phyloP scores from a whole-genome alignment of 2,329 filamentous ascomycete genomes.

The Talaromyces atroroseus region DNA sequence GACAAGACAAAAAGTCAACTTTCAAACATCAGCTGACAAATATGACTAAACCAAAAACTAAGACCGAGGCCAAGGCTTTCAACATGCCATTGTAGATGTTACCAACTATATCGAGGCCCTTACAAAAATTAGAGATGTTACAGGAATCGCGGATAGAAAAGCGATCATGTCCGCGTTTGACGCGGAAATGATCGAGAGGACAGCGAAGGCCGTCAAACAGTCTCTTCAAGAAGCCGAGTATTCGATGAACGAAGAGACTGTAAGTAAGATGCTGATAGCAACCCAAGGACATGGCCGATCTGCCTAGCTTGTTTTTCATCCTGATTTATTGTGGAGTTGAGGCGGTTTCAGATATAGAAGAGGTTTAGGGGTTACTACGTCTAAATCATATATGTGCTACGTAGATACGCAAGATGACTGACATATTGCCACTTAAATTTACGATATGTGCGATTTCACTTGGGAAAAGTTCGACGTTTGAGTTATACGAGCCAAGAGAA shows the following conservation, averaged over 20 bases:
- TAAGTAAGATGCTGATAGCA: constrained; percentile 9
- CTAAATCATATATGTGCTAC: too few species aligned
- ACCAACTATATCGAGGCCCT: constrained; percentile 8
- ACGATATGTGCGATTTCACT: too few species aligned
- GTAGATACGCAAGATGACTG: too few species aligned
- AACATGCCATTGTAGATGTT: constrained; percentile 10
- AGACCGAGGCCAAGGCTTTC: constrained; percentile 10
- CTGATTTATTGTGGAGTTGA: neutral
- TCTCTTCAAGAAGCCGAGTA: constrained; percentile 10
- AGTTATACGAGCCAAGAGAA: too few species aligned
- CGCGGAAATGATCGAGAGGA: constrained; percentile 11
- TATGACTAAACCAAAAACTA: neutral
- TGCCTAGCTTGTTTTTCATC: neutral
- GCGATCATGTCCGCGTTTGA: constrained; percentile 6
- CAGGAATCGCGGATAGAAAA: neutral
- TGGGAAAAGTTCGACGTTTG: too few species aligned
- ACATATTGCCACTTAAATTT: too few species aligned
- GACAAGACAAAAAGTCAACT: neutral
- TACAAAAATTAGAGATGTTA: neutral
- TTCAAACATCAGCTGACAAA: neutral
- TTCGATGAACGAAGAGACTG: constrained; percentile 10
- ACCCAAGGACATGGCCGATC: constrained; percentile 7
- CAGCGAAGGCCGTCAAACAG: constrained; percentile 8
- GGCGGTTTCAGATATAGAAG: too few species aligned
- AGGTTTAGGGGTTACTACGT: too few species aligned